Conservation (phyloP, 208 protist species). For the Leishmania tropica region DNA sequence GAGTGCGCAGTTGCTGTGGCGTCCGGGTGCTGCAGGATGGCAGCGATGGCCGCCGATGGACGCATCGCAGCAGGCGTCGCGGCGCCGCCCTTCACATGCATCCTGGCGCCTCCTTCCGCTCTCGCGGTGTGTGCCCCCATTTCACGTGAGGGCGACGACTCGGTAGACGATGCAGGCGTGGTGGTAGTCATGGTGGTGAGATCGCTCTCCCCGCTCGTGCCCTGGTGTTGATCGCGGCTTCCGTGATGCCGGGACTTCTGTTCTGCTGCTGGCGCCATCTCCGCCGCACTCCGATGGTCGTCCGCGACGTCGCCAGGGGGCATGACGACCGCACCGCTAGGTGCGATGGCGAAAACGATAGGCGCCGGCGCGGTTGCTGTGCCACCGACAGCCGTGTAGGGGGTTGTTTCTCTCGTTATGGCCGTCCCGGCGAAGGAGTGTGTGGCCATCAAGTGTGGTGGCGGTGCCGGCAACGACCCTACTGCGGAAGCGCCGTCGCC, state of each 20-base stretch:
- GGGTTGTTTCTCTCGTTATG: background rate
- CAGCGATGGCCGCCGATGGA: background rate
- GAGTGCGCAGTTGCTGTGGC: background rate
- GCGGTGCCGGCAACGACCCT: background rate
- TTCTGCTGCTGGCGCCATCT: background rate
- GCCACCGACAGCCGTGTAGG: background rate
- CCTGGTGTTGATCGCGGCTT: background rate
- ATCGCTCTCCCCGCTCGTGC: background rate
- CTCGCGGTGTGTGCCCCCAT: background rate
- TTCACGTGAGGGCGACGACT: background rate
- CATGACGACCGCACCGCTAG: background rate
- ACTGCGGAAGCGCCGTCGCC: background rate
- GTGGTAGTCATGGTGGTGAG: conserved; percentile 1
- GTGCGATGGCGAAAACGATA: conserved; percentile 18
- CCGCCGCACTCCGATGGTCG: background rate
- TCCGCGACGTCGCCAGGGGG: background rate
- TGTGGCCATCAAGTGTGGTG: background rate
- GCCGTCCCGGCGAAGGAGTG: background rate
- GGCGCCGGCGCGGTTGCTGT: background rate
- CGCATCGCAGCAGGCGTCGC: background rate
- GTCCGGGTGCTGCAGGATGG: background rate
- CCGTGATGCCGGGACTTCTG: background rate
- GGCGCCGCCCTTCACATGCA: background rate
- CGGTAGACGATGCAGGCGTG: conserved; percentile 2
- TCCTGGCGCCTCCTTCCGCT: background rate